Evolutionary conservation across 306 rosid genomes (phyloP), one percentile per base, ranked within the genome.

Genomic region (Ormosia semicastrata): DNA sequence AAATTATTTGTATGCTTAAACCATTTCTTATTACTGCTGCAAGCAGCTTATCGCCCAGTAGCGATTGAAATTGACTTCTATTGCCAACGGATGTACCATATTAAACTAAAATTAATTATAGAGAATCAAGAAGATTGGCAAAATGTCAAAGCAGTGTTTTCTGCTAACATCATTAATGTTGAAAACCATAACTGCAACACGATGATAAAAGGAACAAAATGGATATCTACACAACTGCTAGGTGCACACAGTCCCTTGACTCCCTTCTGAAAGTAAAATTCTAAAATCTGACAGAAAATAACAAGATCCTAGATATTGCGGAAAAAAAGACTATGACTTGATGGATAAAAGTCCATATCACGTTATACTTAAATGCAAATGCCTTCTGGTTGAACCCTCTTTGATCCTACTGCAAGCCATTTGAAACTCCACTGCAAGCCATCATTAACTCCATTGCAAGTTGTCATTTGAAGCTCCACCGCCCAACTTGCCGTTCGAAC

Each of bases 1-100:
- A 59, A 10, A 29, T 43, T 43, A 43, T 32, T 62, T 62, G n/a
- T 18, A 46, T 7, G 29, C 73, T 66, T 50, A 30, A 29, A 75
- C 60, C 34, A 66, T 14, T 49, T 71, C 37, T 60, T 59, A 80
- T 70, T 12, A 69, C 64, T 71, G 43, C 56, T 71, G 43, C 66
- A 37, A 63, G 59, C 24, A 81, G 58, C 66, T 39, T 63, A 62
- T 37, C 52, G 46, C 66, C 30, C 72, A 8, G 41, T 3, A 34
- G 37, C 32, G 0, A 36, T 47, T 60, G 8, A 29, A 49, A 15
- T 36, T 7, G 41, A 59, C 2, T 34, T 49, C 7, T 46, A 79
- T 58, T 70, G 52, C 64, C 77, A 33, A 67, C 12, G 18, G 36
- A 2, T 5, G 62, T 70, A 32, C 73, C 69, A 41, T 68, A 6